Evolutionary conservation across 345 rosid genomes (phyloP).

Genomic region (Sapria himalayana): DNA sequence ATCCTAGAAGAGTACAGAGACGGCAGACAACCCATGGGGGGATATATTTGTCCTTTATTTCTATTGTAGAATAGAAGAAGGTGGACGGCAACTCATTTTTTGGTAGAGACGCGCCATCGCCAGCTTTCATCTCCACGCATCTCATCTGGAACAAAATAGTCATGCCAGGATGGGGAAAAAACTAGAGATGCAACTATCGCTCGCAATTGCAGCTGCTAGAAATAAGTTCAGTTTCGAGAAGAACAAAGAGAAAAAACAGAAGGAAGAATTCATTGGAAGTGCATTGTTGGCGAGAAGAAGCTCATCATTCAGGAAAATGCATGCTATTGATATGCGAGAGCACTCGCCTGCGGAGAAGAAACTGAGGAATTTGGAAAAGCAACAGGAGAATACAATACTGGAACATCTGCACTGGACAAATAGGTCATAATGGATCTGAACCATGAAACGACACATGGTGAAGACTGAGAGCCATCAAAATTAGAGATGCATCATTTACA

Average conservation of each 20-base stretch:
- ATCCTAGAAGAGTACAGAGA: conserved; percentile 29
- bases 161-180: conserved; percentile 64
- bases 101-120: conserved; percentile 10
- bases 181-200: no score
- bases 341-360: conserved; percentile 68
- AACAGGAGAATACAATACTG: conserved; percentile 52
- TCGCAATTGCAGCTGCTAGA: no score
- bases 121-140: conserved; percentile 43
- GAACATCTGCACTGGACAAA: conserved; percentile 55
- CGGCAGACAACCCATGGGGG: conserved; percentile 78
- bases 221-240: no score
- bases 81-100: conserved; percentile 12
- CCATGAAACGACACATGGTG: no score
- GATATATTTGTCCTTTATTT: conserved; percentile 43
- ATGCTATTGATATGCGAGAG: not conserved
- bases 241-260: no score
- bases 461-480: no score
- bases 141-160: conserved; percentile 36
- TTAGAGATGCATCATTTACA: no score
- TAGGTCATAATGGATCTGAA: conserved; percentile 51
- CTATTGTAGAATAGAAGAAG: conserved; percentile 27
- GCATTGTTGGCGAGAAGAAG: no score
- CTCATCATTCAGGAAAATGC: no score
- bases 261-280: no score
- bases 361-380: conserved; percentile 67